These are phyloP conservation scores for Coelastrella sp. DNA, from an alignment of 139 green algal species.

Conservation along the genomic window DNA sequence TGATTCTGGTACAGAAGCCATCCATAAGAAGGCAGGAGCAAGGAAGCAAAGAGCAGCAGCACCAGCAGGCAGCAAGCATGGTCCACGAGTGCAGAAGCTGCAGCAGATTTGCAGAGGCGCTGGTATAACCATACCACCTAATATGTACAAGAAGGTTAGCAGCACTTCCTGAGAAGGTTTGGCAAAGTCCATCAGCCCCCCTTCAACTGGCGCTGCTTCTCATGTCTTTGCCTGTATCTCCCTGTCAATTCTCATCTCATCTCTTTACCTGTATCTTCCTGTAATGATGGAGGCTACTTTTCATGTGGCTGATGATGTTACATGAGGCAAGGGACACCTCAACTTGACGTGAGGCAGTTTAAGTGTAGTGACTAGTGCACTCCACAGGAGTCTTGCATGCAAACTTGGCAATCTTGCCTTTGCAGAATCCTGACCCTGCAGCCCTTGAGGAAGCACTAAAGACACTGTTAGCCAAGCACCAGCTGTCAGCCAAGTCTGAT, in stretches of 20 bases:
- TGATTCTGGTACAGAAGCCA: conserved; percentile 2
- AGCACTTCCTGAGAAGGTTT: too few relatives aligned
- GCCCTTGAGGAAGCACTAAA: conserved; percentile 17
- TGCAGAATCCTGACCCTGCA: conserved; percentile 41
- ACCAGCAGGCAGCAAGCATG: conserved; percentile 31
- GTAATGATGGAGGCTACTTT: too few relatives aligned
- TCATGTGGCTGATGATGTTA: neutral
- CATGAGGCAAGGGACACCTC: neutral
- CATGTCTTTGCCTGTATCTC: too few relatives aligned
- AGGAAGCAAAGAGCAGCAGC: neutral
- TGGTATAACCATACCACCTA: conserved; percentile 11
- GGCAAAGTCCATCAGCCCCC: too few relatives aligned
- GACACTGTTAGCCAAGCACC: conserved; percentile 36
- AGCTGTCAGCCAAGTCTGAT: conserved; percentile 22
- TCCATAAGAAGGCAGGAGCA: neutral
- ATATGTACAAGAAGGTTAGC: conserved; percentile 37
- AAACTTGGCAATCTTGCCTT: neutral
- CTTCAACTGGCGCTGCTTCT: too few relatives aligned
- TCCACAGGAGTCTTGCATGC: too few relatives aligned
- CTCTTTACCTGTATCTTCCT: too few relatives aligned
- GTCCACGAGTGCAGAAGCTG: conserved; percentile 7
- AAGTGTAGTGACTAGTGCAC: too few relatives aligned
- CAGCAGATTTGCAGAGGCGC: conserved; percentile 17
- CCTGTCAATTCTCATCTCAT: too few relatives aligned
- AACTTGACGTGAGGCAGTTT: too few relatives aligned